Percentiles rank a stretch among this genome's conserved stretches.
These are phyloP conservation scores for Eucalyptus cloeziana DNA, from an alignment of 345 rosid species.

Conservation along the genomic window DNA sequence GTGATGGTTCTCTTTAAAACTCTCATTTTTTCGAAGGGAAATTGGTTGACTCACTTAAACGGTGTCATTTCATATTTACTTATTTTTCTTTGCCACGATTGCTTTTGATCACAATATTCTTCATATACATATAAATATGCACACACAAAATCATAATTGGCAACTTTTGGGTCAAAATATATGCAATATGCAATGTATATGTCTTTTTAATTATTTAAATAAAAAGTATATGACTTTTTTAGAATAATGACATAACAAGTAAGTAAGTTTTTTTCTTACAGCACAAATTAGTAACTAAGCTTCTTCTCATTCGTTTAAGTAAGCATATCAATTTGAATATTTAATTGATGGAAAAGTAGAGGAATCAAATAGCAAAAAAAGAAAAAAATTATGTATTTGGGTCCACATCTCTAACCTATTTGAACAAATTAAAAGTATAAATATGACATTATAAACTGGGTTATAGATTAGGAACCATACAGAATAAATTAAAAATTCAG, in stretches of 20 bases:
- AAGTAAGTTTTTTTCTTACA: background rate
- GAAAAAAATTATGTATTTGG: background rate
- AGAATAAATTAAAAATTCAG: no score
- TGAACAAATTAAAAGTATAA: rapidly evolving
- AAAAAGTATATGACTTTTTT: background rate
- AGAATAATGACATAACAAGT: background rate
- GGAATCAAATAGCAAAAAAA: background rate
- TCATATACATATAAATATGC: no score
- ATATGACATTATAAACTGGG: rapidly evolving
- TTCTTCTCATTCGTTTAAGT: rapidly evolving
- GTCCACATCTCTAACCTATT: background rate
- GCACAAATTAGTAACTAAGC: rapidly evolving
- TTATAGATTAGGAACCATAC: rapidly evolving
- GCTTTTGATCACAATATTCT: background rate
- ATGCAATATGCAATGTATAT: background rate
- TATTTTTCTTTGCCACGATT: background rate
- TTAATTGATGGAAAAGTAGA: background rate
- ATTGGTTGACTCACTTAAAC: background rate
- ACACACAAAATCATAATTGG: background rate
- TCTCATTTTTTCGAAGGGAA: background rate
- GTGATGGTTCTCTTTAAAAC: rapidly evolving
- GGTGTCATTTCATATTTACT: no score
- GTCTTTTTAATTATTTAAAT: rapidly evolving
- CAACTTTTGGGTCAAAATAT: background rate
- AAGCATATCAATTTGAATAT: background rate